Evolutionary conservation across 257 asterid genomes (phyloP), one percentile per base, ranked within the genome.

Genomic region (Oldenlandia corymbosa): DNA sequence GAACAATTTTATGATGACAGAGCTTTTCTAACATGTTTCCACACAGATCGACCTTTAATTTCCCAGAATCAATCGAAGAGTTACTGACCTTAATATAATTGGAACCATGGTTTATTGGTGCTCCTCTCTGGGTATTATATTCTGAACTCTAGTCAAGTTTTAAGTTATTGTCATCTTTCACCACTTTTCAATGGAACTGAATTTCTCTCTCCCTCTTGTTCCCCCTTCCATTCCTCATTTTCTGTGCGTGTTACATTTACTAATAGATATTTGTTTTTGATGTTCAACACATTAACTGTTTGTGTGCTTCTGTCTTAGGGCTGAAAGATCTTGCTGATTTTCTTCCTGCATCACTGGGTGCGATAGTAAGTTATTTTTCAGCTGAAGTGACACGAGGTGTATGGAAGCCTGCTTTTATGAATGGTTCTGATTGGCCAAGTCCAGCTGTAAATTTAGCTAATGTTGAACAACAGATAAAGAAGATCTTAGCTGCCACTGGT

Each of bases 351-450:
- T 90, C 97, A n/a, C 80, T 93, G 90, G 96, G 88, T 36, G 77
- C 97, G 50, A 71, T 93, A 2, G 87, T 87, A 28, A 85, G 97
- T 78, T 93, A 93, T 79, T 84, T 93, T 58, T 82, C 99, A 46
- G 95, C 97, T 58, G 99, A 93, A 78, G 97, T 93, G 69, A 87
- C 95, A 51, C 76, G 99, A 36, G 99, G 97, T 64, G 83, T 93
- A 32, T 93, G 99, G 99, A 90, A 80, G 80, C 95, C 90, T 66
- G 99, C 95, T 72, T 84, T 64, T 70, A 93, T 90, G 99, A 93
- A 93, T 58, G 99, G 99, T 70, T 84, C 96, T 62, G 99, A 93
- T 81, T 93, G 99, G 99, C 99, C 99, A 5, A 90, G 93, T 79
- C 97, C 99, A 57, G 96, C 92, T 59, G 89, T 88, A 64, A 90